Evolutionary conservation across 1,284 basidiomycete species (phyloP).

Genomic region (Pisolithus thermaeus): DNA sequence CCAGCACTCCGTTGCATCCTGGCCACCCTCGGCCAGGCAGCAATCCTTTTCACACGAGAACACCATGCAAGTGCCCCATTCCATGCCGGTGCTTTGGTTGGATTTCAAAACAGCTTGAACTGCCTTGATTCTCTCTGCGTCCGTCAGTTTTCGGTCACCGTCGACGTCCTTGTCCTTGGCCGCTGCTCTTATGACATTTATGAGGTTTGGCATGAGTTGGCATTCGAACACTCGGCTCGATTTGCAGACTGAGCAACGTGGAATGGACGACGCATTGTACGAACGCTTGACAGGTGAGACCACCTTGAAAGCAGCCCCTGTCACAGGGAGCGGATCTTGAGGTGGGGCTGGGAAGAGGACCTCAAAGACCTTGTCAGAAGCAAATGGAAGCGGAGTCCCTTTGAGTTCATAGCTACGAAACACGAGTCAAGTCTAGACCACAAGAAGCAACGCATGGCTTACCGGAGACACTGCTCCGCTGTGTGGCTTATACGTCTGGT

Average conservation of each 20-base stretch:
- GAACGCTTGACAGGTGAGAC: constrained; percentile 41
- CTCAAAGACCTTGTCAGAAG: constrained; percentile 64
- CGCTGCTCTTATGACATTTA: constrained; percentile 53
- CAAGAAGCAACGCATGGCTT: constrained; percentile 16
- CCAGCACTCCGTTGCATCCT: constrained; percentile 51
- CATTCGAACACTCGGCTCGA: constrained; percentile 70
- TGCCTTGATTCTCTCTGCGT: constrained; percentile 54
- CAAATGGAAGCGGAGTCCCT: constrained; percentile 70
- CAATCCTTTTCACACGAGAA: constrained; percentile 78
- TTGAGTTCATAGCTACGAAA: constrained; percentile 65
- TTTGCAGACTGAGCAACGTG: constrained; percentile 56
- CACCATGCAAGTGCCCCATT: constrained; percentile 80
- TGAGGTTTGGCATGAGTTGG: constrained; percentile 83
- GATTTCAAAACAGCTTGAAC: constrained; percentile 49
- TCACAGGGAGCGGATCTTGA: constrained; percentile 42
- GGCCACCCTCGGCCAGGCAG: constrained; percentile 38
- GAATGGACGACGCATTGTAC: constrained; percentile 44
- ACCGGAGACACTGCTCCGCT: constrained; percentile 77
- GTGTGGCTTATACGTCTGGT: constrained; percentile 60
- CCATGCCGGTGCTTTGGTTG: constrained; percentile 50
- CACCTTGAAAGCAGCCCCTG: constrained; percentile 55
- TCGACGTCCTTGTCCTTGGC: constrained; percentile 19
- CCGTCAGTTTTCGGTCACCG: constrained; percentile 35
- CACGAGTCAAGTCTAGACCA: constrained; percentile 1
- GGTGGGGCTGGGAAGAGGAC: constrained; percentile 58